Evolutionary conservation across 2,329 filamentous ascomycete genomes (phyloP).

Genomic region (Ciborinia camelliae): DNA sequence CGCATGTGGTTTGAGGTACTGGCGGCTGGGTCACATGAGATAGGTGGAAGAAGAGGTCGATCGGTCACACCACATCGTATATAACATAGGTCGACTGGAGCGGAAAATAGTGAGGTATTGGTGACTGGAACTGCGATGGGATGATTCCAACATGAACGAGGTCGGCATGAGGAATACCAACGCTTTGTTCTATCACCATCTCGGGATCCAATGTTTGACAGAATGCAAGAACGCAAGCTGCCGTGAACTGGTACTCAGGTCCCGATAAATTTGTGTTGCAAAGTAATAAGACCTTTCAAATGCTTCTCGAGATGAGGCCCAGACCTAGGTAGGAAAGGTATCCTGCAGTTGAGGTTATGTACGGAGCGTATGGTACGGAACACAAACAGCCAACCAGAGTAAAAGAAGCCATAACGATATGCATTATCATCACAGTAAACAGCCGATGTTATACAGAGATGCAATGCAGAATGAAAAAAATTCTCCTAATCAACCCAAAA

Average conservation of each 20-base stretch:
- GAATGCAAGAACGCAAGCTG: neutral
- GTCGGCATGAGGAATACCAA: neutral
- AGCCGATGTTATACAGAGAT: neutral
- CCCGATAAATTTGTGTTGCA: neutral
- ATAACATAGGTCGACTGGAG: too few species aligned
- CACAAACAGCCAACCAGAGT: too few species aligned
- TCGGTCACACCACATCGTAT: neutral
- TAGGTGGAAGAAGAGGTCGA: neutral
- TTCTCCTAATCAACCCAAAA: neutral
- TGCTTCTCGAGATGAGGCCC: neutral
- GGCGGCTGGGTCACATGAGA: neutral
- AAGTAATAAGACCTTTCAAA: neutral
- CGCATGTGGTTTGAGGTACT: neutral
- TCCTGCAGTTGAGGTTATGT: neutral
- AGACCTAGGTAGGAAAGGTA: neutral
- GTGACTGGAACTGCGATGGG: neutral
- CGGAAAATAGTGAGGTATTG: too few species aligned
- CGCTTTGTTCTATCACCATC: neutral
- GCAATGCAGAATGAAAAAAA: neutral
- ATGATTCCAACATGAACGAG: neutral
- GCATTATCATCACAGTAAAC: neutral
- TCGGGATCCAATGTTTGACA: neutral
- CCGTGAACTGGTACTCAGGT: neutral
- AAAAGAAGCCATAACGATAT: neutral
- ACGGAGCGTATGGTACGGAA: too few species aligned